Evolutionary conservation across 1,284 basidiomycete genomes (phyloP).

Genomic region (Boletus smithii): DNA sequence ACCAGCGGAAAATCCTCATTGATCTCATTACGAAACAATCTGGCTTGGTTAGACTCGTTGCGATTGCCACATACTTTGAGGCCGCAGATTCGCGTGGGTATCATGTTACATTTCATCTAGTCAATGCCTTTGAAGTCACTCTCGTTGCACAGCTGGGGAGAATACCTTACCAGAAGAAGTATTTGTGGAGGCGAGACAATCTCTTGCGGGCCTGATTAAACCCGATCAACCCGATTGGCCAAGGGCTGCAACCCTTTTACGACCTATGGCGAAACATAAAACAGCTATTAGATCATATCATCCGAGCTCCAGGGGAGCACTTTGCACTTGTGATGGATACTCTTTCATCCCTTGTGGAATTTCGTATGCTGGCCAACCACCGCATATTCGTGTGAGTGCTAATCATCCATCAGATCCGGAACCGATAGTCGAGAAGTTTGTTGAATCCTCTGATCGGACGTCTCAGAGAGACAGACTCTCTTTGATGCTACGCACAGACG

Average conservation of each 20-base stretch:
- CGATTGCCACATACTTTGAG: conserved; percentile 15
- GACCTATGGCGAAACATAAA: conserved; percentile 13
- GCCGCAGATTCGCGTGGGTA: conserved; percentile 8
- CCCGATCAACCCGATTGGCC: conserved; percentile 15
- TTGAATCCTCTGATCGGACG: background rate
- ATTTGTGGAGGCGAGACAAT: conserved; percentile 10
- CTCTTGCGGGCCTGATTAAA: conserved; percentile 4
- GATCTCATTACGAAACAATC: conserved; percentile 11
- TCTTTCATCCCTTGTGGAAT: conserved; percentile 12
- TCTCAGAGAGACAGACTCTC: conserved; percentile 6
- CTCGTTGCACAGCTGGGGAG: background rate
- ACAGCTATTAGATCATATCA: conserved; percentile 9
- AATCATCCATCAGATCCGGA: conserved; percentile 5
- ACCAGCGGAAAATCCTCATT: conserved; percentile 7
- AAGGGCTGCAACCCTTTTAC: conserved; percentile 15
- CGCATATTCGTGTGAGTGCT: background rate
- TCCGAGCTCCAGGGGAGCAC: conserved; percentile 9
- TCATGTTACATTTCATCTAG: background rate
- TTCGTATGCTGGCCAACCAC: conserved; percentile 1
- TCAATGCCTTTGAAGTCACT: background rate
- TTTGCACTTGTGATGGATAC: conserved; percentile 18
- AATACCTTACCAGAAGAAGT: conserved; percentile 5
- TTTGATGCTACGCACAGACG: conserved; percentile 9
- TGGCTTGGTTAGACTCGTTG: conserved; percentile 12
- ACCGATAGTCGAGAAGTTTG: conserved; percentile 7